Evolutionary conservation across 352 stramenopile genomes (phyloP), one percentile per base, ranked within the genome.

Genomic region (Pythium apleroticum): DNA sequence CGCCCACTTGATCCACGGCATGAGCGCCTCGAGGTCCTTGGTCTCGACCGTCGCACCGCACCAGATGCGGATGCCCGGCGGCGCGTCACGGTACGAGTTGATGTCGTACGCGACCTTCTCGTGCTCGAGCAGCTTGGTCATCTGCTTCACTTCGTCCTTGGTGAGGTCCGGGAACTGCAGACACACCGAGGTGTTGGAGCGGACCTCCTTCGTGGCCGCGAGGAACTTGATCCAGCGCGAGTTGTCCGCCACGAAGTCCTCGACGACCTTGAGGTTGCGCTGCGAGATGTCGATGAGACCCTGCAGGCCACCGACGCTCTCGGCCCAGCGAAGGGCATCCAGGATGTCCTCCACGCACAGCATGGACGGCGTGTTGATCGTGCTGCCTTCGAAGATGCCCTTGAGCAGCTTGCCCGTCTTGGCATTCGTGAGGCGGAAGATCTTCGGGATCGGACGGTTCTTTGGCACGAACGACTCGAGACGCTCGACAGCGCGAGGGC

Each of bases 331-430:
- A 52, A 99, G 81, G 4, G 97, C 97, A 73, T 99, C 97, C 64
- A 99, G 87, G 81, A 99, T 99, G 88, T 99, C 97, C 77, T 99
- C 97, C 24, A 99, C 97, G 71, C 89, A 97, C 49, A 99, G 88
- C 97, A 99, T 99, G 22, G 96, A 99, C 31, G 98, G 98, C 57
- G 98, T 99, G 84, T 99, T 99, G 80, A 99, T 99, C 30, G 98
- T 99, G 57, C 93, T 96, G 54, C 98, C 98, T 68, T 98, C 90
- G 73, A 99, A 99, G 66, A 99, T 98, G 53, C 78, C 88, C 55
- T 80, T 81, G 57, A 95, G 77, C 22, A 99, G 66, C 68, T 97
- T 95, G 74, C 98, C 98, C 31, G 96, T 97, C 71, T 97, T 98
- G 35, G 77, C 78, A 76, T 99, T 99, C 15, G 92, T 97, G 74